These are phyloP conservation scores for Clavispora santaluciae DNA, from an alignment of 805 yeast genomes.

Conservation along the genomic window DNA sequence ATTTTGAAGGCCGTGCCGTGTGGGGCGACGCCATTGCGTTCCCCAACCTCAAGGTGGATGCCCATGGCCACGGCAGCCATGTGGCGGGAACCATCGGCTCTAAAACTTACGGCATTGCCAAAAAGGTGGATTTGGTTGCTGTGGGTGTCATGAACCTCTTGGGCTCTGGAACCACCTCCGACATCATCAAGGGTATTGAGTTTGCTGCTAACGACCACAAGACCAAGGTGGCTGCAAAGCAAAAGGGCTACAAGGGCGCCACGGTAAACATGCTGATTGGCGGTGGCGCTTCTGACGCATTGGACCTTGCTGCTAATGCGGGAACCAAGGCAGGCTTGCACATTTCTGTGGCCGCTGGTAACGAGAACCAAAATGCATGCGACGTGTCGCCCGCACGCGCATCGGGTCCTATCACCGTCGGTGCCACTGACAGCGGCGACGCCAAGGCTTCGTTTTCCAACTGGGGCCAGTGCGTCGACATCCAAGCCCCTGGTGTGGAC, in stretches of 20 bases:
- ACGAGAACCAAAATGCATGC: slow-evolving; percentile 91
- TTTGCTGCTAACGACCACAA: slow-evolving; percentile 73
- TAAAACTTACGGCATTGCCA: slow-evolving; percentile 75
- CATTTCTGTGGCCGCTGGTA: slow-evolving; percentile 96
- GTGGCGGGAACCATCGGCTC: slow-evolving; percentile 96
- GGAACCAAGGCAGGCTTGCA: slow-evolving; percentile 86
- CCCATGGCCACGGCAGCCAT: slow-evolving; percentile 94
- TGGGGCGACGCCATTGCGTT: slow-evolving; percentile 72
- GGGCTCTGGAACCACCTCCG: slow-evolving; percentile 82
- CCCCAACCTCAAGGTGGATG: slow-evolving; percentile 70
- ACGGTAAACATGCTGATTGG: slow-evolving; percentile 93
- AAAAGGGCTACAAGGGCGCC: slow-evolving; percentile 74
- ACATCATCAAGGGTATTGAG: slow-evolving; percentile 80
- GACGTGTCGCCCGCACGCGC: slow-evolving; percentile 88
- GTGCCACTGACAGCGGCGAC: slow-evolving; percentile 88
- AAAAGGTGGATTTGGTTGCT: slow-evolving; percentile 72
- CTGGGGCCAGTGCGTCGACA: slow-evolving; percentile 93
- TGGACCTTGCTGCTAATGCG: slow-evolving; percentile 84
- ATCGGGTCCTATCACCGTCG: slow-evolving; percentile 81
- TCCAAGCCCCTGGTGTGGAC: slow-evolving; percentile 94
- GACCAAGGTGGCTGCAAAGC: slow-evolving; percentile 44
- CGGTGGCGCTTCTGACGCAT: slow-evolving; percentile 85
- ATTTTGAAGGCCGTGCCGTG: slow-evolving; percentile 76
- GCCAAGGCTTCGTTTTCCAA: slow-evolving; percentile 93
- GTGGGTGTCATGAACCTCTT: slow-evolving; percentile 78